Conservation (phyloP, 169 alveolate genomes). For the Eimeria necatrix region DNA sequence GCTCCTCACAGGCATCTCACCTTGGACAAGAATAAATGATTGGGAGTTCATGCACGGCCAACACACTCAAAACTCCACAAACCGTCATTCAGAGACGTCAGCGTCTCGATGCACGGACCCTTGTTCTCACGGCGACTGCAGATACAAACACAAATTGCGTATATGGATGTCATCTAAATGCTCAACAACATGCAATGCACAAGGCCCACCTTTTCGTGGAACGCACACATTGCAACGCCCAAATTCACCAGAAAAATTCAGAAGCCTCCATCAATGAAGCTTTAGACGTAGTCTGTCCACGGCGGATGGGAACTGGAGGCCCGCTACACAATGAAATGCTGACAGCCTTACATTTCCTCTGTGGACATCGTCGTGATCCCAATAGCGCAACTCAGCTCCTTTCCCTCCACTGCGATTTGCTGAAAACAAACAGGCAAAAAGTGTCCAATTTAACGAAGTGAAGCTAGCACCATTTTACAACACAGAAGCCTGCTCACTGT, state of each 20-base stretch:
- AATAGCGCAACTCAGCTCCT: constrained; percentile 96
- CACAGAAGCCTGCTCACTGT: too few species aligned
- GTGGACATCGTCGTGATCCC: constrained; percentile 97
- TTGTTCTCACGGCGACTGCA: constrained; percentile 89
- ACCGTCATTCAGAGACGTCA: constrained; percentile 96
- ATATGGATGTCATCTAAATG: background rate
- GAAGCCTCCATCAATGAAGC: too few species aligned
- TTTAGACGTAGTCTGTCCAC: too few species aligned
- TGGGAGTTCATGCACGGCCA: background rate
- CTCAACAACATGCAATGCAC: background rate
- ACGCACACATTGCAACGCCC: background rate
- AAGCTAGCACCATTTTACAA: too few species aligned
- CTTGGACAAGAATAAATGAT: too few species aligned
- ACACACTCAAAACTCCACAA: constrained; percentile 90
- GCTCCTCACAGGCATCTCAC: too few species aligned
- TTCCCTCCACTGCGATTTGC: constrained; percentile 96
- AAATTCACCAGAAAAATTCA: background rate
- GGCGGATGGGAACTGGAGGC: too few species aligned
- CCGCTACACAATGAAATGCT: too few species aligned
- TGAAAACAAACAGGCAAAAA: constrained; percentile 58
- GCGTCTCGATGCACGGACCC: constrained; percentile 96
- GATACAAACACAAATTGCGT: background rate
- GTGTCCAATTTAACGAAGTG: too few species aligned
- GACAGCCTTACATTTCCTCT: constrained; percentile 91
- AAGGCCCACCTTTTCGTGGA: background rate